phyloP scores from a whole-genome alignment of 1,139 yeast species.

The Yarrowia galli region DNA sequence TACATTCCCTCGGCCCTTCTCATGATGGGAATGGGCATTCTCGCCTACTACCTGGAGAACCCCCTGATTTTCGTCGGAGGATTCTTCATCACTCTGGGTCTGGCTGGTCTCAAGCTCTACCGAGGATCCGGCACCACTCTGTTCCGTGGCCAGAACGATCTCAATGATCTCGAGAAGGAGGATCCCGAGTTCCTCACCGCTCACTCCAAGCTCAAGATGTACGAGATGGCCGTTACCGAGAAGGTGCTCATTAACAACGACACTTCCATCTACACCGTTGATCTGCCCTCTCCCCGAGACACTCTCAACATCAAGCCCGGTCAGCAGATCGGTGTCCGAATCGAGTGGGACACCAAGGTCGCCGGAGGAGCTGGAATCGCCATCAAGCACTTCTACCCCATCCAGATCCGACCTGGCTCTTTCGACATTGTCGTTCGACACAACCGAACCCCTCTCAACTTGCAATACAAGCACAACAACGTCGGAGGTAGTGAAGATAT shows the following conservation, averaged over 20 bases:
- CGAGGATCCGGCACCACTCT: slow-evolving; percentile 38
- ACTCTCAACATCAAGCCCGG: slow-evolving; percentile 16
- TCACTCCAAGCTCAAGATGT: slow-evolving; percentile 21
- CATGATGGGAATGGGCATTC: slow-evolving; percentile 48
- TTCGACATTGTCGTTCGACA: slow-evolving; percentile 36
- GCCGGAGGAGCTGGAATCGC: slow-evolving; percentile 35
- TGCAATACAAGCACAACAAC: slow-evolving; percentile 36
- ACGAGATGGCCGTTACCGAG: slow-evolving; percentile 30
- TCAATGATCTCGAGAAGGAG: slow-evolving; percentile 43
- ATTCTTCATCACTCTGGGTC: slow-evolving; percentile 25
- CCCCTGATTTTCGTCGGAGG: slow-evolving; percentile 35
- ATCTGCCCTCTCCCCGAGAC: slow-evolving; percentile 21
- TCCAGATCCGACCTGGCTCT: slow-evolving; percentile 26
- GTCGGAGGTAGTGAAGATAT: slow-evolving; percentile 34
- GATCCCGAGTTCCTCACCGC: slow-evolving; percentile 42
- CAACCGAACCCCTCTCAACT: slow-evolving; percentile 28
- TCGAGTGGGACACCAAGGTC: slow-evolving; percentile 29
- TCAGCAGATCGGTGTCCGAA: slow-evolving; percentile 19
- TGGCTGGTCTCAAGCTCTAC: slow-evolving; percentile 30
- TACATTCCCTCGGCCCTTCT: slow-evolving; percentile 50
- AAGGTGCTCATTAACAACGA: slow-evolving; percentile 20
- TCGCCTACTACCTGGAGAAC: slow-evolving; percentile 40
- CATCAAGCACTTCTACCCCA: slow-evolving; percentile 37
- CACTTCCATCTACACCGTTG: slow-evolving; percentile 33
- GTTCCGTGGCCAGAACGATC: slow-evolving; percentile 41